These are phyloP conservation scores for Alternaria postmessia DNA, from an alignment of 2,329 filamentous ascomycete species.

Conservation along the genomic window DNA sequence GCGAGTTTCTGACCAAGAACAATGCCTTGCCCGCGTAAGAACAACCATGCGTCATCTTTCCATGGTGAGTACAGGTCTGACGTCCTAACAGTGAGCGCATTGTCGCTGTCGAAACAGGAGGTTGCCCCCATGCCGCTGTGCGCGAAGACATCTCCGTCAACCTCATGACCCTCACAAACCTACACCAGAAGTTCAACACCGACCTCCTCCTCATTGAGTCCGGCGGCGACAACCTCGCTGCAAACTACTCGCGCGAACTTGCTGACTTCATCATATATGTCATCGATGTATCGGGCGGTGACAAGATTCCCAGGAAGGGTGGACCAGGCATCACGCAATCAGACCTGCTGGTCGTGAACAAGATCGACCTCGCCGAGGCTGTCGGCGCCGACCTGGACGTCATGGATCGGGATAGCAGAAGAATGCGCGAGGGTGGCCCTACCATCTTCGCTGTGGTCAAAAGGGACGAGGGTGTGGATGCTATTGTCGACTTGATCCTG, in stretches of 20 bases:
- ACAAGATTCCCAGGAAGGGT: slow-evolving; percentile 96
- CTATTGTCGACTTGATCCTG: slow-evolving; percentile 86
- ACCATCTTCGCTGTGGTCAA: slow-evolving; percentile 99
- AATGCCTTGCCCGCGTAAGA: slow-evolving; percentile 75
- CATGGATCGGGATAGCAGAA: slow-evolving; percentile 93
- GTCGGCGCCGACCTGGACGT: slow-evolving; percentile 89
- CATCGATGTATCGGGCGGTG: slow-evolving; percentile 94
- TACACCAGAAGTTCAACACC: slow-evolving; percentile 80
- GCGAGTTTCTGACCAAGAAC: slow-evolving; percentile 92
- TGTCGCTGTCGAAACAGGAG: slow-evolving; percentile 95
- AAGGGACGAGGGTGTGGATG: slow-evolving; percentile 81
- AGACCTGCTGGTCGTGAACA: slow-evolving; percentile 93
- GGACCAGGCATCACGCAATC: slow-evolving; percentile 97
- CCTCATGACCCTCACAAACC: slow-evolving; percentile 87
- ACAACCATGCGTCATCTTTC: background rate
- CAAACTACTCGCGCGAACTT: slow-evolving; percentile 93
- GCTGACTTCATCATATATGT: slow-evolving; percentile 99
- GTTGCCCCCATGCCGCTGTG: slow-evolving; percentile 95
- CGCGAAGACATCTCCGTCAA: slow-evolving; percentile 97
- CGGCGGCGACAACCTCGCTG: slow-evolving; percentile 94
- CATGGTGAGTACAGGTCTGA: background rate
- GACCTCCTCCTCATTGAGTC: slow-evolving; percentile 94
- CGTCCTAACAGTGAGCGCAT: slow-evolving; percentile 67
- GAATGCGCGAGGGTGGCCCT: slow-evolving; percentile 93
- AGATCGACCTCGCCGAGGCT: slow-evolving; percentile 90